phyloP scores from a whole-genome alignment of 768 basidiomycete species.

The Mycena albidolilacea region DNA sequence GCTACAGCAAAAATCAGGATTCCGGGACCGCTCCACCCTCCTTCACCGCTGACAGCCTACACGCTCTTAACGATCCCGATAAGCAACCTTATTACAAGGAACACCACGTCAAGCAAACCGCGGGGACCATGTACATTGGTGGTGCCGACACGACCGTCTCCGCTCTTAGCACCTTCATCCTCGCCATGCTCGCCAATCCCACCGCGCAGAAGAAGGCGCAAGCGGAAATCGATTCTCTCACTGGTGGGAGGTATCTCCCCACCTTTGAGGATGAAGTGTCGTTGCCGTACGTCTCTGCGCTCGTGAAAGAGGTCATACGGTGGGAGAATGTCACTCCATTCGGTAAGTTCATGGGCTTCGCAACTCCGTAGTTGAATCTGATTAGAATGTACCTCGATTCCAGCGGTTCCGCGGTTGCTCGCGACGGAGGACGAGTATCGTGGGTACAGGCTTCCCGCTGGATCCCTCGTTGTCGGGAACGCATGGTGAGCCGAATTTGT shows the following conservation, averaged over 20 bases:
- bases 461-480: conserved; percentile 45
- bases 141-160: conserved; percentile 54
- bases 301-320: conserved; percentile 54
- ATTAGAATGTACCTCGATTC: neutral
- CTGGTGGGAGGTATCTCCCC: conserved; percentile 52
- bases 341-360: conserved; percentile 36
- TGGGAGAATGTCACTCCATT: conserved; percentile 46
- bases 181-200: conserved; percentile 24
- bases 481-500: conserved; percentile 31
- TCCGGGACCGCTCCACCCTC: conserved; percentile 4
- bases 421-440: conserved; percentile 52
- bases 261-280: conserved; percentile 47
- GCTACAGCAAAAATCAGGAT: conserved; percentile 14
- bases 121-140: conserved; percentile 4
- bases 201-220: conserved; percentile 6
- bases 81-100: conserved; percentile 5
- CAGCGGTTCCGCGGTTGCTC: conserved; percentile 47
- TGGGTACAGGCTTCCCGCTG: conserved; percentile 53
- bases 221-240: conserved; percentile 33
- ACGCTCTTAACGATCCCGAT: conserved; percentile 14
- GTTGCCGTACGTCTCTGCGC: conserved; percentile 53
- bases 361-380: neutral
- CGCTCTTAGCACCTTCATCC: conserved; percentile 49
- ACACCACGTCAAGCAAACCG: neutral
- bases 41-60: conserved; percentile 19